Evolutionary conservation across 2,329 filamentous ascomycete species (phyloP).

Genomic region (Nectriaceae sp.): DNA sequence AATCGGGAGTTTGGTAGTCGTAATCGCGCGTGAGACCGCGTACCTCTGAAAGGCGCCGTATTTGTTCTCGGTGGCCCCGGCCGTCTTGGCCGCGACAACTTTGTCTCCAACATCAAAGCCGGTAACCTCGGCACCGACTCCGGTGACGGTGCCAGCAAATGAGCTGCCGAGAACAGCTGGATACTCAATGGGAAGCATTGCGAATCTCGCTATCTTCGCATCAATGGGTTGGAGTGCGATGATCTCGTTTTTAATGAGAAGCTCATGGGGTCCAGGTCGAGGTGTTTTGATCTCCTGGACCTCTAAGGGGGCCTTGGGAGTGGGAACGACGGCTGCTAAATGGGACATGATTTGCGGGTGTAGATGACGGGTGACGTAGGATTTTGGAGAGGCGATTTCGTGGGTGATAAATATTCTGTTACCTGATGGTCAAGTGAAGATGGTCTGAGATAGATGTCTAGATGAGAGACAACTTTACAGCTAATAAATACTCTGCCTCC

Average conservation of each 20-base stretch:
- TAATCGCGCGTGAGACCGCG: constrained; percentile 5
- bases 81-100: constrained; percentile 18
- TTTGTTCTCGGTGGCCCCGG: constrained; percentile 15
- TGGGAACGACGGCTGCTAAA: constrained; percentile 15
- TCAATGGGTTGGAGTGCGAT: constrained; percentile 21
- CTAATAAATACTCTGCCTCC: no score
- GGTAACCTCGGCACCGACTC: constrained; percentile 8
- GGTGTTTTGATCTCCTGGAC: constrained; percentile 17
- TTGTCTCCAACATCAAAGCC: constrained; percentile 17
- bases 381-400: no score
- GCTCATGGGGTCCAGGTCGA: constrained; percentile 16
- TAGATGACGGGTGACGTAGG: neutral
- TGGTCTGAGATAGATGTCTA: no score
- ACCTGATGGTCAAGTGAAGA: no score
- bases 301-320: constrained; percentile 15
- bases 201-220: constrained; percentile 21
- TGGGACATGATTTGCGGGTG: constrained; percentile 13
- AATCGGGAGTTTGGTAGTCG: constrained; percentile 14
- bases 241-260: constrained; percentile 20
- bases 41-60: constrained; percentile 20
- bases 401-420: no score
- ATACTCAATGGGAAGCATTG: constrained; percentile 18
- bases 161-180: constrained; percentile 17
- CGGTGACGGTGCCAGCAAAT: constrained; percentile 16
- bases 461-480: no score